phyloP scores from a whole-genome alignment of 768 basidiomycete species.

The Suillus sp. region DNA sequence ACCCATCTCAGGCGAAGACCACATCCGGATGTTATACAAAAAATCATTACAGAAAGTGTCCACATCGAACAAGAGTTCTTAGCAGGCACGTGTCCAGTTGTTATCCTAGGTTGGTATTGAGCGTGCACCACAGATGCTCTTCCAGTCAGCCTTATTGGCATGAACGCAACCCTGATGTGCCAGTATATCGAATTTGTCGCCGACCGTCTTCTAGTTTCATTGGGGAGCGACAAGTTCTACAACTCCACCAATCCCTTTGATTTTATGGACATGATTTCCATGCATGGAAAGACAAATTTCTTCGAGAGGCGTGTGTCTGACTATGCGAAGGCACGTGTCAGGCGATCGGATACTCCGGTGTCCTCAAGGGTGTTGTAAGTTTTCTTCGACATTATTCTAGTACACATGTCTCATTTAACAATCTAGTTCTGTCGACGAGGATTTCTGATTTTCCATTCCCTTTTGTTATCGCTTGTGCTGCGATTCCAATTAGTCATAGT shows the following conservation, averaged over 20 bases:
- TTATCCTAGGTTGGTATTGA: neutral
- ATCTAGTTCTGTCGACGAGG: conserved; percentile 12
- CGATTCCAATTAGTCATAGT: neutral
- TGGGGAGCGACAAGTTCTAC: conserved; percentile 84
- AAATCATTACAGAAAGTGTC: conserved; percentile 83
- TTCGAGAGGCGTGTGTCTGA: conserved; percentile 95
- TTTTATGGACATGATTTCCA: conserved; percentile 94
- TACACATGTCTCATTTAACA: neutral
- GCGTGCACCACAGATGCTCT: conserved; percentile 64
- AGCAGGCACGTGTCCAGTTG: conserved; percentile 49
- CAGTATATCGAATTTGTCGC: conserved; percentile 93
- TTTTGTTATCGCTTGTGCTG: neutral
- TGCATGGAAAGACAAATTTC: conserved; percentile 97
- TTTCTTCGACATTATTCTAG: too few relatives aligned
- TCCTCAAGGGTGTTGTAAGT: conserved; percentile 3
- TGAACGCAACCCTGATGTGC: conserved; percentile 86
- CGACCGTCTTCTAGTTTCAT: conserved; percentile 80
- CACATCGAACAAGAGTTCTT: conserved; percentile 86
- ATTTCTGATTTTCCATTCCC: conserved; percentile 6
- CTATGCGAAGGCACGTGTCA: conserved; percentile 69
- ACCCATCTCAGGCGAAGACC: conserved; percentile 78
- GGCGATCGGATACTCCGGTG: conserved; percentile 23
- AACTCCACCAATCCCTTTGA: conserved; percentile 81
- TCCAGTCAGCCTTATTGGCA: conserved; percentile 84
- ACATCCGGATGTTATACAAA: conserved; percentile 71